phyloP scores from a whole-genome alignment of 176 grass and related monocot species.

The Eragrostis curvula region DNA sequence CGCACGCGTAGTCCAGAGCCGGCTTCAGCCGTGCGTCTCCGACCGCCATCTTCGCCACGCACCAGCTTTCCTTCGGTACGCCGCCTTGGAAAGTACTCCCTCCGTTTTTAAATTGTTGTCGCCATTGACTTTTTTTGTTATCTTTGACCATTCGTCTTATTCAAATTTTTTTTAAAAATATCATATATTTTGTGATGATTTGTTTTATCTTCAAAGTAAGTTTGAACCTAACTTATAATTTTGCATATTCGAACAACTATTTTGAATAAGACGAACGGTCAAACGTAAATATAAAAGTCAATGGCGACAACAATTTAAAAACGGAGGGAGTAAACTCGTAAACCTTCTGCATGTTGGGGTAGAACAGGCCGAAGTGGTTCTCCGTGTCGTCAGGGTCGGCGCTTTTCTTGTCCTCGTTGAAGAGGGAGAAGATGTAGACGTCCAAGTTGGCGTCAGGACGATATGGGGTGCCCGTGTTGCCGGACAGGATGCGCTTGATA shows the following conservation, averaged over 20 bases:
- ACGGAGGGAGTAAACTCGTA: too few species aligned
- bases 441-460: conserved; percentile 53
- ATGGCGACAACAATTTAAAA: too few species aligned
- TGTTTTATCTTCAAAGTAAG: too few species aligned
- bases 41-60: neutral
- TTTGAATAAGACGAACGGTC: too few species aligned
- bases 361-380: conserved; percentile 73
- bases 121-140: too few species aligned
- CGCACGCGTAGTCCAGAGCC: neutral
- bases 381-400: conserved; percentile 36
- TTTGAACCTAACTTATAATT: too few species aligned
- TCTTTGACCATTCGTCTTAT: too few species aligned
- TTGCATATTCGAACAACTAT: too few species aligned
- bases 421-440: conserved; percentile 71
- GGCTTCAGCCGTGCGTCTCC: neutral
- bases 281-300: conserved; percentile 6
- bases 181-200: too few species aligned
- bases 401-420: conserved; percentile 71
- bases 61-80: neutral
- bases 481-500: conserved; percentile 53
- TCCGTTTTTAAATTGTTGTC: too few species aligned
- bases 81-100: too few species aligned
- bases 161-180: too few species aligned
- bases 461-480: conserved; percentile 50
- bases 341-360: conserved; percentile 50